A percentile compares a stretch with the other conserved stretches of the same genome.
phyloP scores from a whole-genome alignment of 257 asterid species.

The Ilex aquifolium region DNA sequence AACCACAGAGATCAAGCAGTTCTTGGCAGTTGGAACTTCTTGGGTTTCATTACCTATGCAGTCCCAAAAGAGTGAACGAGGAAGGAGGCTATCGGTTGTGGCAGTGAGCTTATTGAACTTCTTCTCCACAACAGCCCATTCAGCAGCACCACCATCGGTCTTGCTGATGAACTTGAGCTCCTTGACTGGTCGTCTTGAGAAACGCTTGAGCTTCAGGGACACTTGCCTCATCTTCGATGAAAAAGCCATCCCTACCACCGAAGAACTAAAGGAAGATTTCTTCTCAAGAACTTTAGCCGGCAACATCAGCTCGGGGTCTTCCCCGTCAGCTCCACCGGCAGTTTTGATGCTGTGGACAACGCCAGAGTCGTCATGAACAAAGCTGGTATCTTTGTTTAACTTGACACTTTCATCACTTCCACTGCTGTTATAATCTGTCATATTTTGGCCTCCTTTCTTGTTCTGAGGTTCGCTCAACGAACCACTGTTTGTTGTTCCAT shows the following conservation, averaged over 20 bases:
- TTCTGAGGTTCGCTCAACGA: conserved; percentile 64
- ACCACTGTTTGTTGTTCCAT: conserved; percentile 44
- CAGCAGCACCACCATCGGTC: conserved; percentile 56
- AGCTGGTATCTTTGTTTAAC: conserved; percentile 48
- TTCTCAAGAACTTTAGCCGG: conserved; percentile 68
- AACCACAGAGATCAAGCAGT: background rate
- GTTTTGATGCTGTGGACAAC: conserved; percentile 87
- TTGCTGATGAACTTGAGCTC: conserved; percentile 82
- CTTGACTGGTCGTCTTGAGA: conserved; percentile 42
- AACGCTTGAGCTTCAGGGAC: conserved; percentile 61
- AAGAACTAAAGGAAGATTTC: conserved; percentile 44
- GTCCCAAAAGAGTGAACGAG: conserved; percentile 63
- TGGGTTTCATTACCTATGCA: conserved; percentile 58
- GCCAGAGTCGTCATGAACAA: conserved; percentile 78
- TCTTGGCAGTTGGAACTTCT: background rate
- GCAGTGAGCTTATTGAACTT: conserved; percentile 54
- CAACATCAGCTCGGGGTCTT: conserved; percentile 78
- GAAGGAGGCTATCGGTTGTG: conserved; percentile 46
- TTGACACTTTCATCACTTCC: background rate
- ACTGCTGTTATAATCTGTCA: conserved; percentile 49
- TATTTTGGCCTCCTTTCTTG: conserved; percentile 58
- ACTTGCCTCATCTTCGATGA: conserved; percentile 45
- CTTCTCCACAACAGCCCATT: conserved; percentile 70
- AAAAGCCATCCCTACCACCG: conserved; percentile 59
- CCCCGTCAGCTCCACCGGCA: conserved; percentile 76